Percentiles rank a stretch among this genome's conserved stretches.
phyloP scores from a whole-genome alignment of 306 rosid genomes.

The Nissolia schottii region DNA sequence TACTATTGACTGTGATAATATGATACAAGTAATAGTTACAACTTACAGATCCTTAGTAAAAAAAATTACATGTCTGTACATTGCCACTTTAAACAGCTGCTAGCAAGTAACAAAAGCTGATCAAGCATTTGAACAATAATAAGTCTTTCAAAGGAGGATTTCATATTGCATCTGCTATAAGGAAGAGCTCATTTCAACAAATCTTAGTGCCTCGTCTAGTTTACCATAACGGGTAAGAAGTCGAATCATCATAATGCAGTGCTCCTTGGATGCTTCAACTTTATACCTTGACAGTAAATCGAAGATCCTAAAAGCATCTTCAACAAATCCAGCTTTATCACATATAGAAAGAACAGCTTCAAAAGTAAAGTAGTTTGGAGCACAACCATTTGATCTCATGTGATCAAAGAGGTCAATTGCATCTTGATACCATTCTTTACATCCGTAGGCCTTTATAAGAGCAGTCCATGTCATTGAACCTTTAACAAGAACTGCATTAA shows the following conservation, averaged over 20 bases:
- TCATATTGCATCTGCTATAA: slow-evolving; percentile 6
- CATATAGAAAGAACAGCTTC: slow-evolving; percentile 54
- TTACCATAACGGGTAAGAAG: slow-evolving; percentile 73
- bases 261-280: slow-evolving; percentile 53
- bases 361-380: slow-evolving; percentile 71
- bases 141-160: not conserved
- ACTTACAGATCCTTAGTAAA: not conserved
- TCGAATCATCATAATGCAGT: slow-evolving; percentile 42
- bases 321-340: slow-evolving; percentile 60
- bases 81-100: not conserved
- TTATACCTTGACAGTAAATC: slow-evolving; percentile 52
- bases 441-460: slow-evolving; percentile 56
- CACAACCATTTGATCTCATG: slow-evolving; percentile 43
- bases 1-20: not conserved
- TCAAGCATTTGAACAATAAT: slow-evolving; percentile 9
- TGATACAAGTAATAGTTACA: not conserved
- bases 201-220: slow-evolving; percentile 56
- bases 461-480: slow-evolving; percentile 87
- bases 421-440: slow-evolving; percentile 38
- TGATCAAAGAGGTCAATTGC: slow-evolving; percentile 51
- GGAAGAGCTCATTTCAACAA: slow-evolving; percentile 46
- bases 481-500: slow-evolving; percentile 47
- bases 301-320: slow-evolving; percentile 54
- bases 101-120: not conserved
- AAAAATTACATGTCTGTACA: slow-evolving; percentile 13